Conservation (phyloP, 352 stramenopile genomes). For the Phytopythium helicoides region DNA sequence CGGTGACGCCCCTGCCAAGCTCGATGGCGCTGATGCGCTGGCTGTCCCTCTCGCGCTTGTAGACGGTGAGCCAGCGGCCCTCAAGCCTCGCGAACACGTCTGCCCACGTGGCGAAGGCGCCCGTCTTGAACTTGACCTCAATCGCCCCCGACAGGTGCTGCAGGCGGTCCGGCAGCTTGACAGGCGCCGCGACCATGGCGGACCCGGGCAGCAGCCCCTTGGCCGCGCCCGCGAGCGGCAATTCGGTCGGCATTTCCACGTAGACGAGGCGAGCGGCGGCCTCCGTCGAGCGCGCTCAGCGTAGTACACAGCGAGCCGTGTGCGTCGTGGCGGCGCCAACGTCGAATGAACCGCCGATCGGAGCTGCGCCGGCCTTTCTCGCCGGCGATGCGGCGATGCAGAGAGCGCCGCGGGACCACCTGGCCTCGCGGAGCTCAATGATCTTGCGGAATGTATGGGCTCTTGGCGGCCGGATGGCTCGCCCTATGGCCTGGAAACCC, state of each 20-base stretch:
- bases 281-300: no score
- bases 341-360: no score
- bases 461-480: no score
- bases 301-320: no score
- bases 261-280: no score
- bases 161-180: slow-evolving; percentile 30
- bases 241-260: neutral
- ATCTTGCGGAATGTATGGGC: no score
- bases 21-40: slow-evolving; percentile 63
- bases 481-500: no score
- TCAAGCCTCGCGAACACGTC: slow-evolving; percentile 63
- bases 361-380: no score
- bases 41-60: slow-evolving; percentile 63
- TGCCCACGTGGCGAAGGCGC: slow-evolving; percentile 64
- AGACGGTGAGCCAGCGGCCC: slow-evolving; percentile 68
- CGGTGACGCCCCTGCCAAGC: slow-evolving; percentile 56
- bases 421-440: no score
- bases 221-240: neutral
- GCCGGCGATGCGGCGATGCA: no score
- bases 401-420: no score
- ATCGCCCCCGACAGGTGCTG: slow-evolving; percentile 52
- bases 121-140: slow-evolving; percentile 69
- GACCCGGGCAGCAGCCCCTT: neutral
- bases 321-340: no score
- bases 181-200: neutral